These are phyloP conservation scores for Sechiopsis laciniata DNA, from an alignment of 306 rosid species.

Conservation along the genomic window DNA sequence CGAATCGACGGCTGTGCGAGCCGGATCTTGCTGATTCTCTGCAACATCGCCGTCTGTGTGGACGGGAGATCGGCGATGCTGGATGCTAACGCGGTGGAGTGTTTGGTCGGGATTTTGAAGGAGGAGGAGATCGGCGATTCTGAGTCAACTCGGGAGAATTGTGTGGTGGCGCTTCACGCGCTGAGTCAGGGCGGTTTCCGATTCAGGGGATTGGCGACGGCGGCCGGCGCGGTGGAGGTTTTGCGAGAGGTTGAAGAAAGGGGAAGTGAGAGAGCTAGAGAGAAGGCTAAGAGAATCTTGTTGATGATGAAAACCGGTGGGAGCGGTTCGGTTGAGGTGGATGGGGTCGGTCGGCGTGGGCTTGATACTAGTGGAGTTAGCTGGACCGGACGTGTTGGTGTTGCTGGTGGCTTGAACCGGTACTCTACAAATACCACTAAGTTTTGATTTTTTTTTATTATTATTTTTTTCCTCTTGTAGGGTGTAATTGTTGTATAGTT, in stretches of 20 bases:
- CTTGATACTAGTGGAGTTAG: slow-evolving; percentile 31
- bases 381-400: slow-evolving; percentile 38
- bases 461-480: neutral
- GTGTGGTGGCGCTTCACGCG: slow-evolving; percentile 67
- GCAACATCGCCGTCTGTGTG: slow-evolving; percentile 51
- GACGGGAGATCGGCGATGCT: slow-evolving; percentile 83
- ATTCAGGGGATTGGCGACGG: slow-evolving; percentile 78
- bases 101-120: slow-evolving; percentile 52
- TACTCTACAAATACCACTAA: slow-evolving; percentile 41
- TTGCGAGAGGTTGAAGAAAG: slow-evolving; percentile 58
- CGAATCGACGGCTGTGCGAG: slow-evolving; percentile 39
- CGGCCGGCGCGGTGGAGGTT: slow-evolving; percentile 68
- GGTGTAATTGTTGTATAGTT: slow-evolving; percentile 11
- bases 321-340: slow-evolving; percentile 32
- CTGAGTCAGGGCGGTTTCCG: slow-evolving; percentile 78
- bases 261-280: slow-evolving; percentile 77
- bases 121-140: slow-evolving; percentile 46
- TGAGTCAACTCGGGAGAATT: slow-evolving; percentile 71
- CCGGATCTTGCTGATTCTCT: slow-evolving; percentile 56
- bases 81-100: slow-evolving; percentile 67
- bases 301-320: slow-evolving; percentile 47
- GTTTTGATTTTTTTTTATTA: slow-evolving; percentile 31
- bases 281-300: slow-evolving; percentile 68
- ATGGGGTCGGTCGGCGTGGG: slow-evolving; percentile 23
- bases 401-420: slow-evolving; percentile 27